Evolutionary conservation across 371 early-diverging fungal species (phyloP), one percentile per base, ranked within the genome.

Genomic region (Zopfochytrium polystomum): DNA sequence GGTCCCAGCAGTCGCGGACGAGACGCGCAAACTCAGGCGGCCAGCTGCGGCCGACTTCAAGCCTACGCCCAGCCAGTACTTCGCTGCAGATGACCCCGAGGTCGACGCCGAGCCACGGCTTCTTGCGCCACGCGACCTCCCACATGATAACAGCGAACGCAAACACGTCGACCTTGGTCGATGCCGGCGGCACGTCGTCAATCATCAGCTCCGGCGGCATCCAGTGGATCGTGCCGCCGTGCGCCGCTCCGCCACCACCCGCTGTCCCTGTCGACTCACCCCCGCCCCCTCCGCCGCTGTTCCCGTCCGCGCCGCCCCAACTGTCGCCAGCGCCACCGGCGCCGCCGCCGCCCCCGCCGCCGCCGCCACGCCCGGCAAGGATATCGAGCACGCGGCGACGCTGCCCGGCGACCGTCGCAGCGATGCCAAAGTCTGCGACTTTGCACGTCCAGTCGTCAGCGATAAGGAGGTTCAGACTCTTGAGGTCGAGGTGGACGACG

Each of bases 171-270:
- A 34, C 35, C 50, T 54, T 55, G 20, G 55, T 47, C 15, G 62
- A 29, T n/a, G n/a, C n/a, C n/a, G n/a, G n/a, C 27, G 61, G 52
- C 32, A 2, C 3, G 31, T 2, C 3, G 11, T 25, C 1, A 5
- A 42, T 57, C 15, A 4, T 18, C n/a, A 63, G 31, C 57, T 63
- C 63, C 6, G 63, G 63, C 11, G 56, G 22, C 57, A 56, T 56
- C 63, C 63, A 63, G 44, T 63, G 63, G 13, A 63, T 7, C 29
- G 63, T 63, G 27, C 63, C 56, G 34, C 56, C 63, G 9, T 54
- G 61, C 3, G 30, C 61, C 4, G 42, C 42, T 42, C n/a, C n/a
- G 13, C 13, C 11, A 13, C n/a, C 42, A 42, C n/a, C n/a, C 42
- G 11, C 42, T 13, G 42, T 42, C n/a, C n/a, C 42, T 13, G 42